Conservation (phyloP, 2,329 filamentous ascomycete species). For the Fusarium citri region DNA sequence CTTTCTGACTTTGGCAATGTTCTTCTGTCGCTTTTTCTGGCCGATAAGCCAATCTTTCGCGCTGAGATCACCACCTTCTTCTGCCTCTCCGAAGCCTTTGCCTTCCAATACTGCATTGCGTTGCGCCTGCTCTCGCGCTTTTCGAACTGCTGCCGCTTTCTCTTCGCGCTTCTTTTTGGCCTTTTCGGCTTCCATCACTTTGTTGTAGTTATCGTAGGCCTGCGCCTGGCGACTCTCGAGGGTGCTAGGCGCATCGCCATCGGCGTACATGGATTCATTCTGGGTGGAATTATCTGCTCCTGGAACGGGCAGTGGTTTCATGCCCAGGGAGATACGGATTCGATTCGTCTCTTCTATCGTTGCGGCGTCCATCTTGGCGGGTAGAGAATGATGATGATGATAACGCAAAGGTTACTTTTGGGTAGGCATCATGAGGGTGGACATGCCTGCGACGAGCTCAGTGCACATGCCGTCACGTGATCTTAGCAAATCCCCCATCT, state of each 20-base stretch:
- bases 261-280: constrained; percentile 64
- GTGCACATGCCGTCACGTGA: not conserved
- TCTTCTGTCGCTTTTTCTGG: constrained; percentile 94
- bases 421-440: constrained; percentile 3
- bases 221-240: constrained; percentile 82
- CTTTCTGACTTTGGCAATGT: constrained; percentile 81
- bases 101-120: constrained; percentile 82
- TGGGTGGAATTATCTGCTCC: constrained; percentile 63
- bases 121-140: constrained; percentile 85
- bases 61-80: constrained; percentile 74
- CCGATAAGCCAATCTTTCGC: constrained; percentile 88
- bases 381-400: constrained; percentile 2
- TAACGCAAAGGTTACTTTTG: constrained; percentile 1
- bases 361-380: constrained; percentile 68
- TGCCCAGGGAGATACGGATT: constrained; percentile 86
- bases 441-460: not conserved
- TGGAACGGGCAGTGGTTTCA: constrained; percentile 89
- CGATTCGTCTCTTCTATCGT: constrained; percentile 95
- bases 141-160: constrained; percentile 84
- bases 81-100: constrained; percentile 82
- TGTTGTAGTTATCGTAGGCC: constrained; percentile 78
- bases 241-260: constrained; percentile 79
- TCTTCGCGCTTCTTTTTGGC: constrained; percentile 83
- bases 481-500: accelerated
- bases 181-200: constrained; percentile 75